Evolutionary conservation across 2,329 filamentous ascomycete genomes (phyloP).

Genomic region (Alternaria arborescens): DNA sequence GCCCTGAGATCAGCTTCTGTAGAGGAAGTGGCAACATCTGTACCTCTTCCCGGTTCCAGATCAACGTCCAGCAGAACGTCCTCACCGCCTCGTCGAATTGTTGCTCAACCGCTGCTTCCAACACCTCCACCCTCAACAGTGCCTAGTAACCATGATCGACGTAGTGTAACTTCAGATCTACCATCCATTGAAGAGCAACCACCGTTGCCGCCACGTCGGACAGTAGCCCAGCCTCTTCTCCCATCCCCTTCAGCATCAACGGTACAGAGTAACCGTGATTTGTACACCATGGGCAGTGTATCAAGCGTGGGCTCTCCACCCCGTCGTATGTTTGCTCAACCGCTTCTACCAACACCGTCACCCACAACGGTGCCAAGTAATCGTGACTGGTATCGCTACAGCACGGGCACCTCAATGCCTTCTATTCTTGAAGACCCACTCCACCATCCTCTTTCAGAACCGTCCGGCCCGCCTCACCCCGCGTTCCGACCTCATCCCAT

Average conservation of each 20-base stretch:
- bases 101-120: slow-evolving; percentile 45
- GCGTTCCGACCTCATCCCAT: slow-evolving; percentile 24
- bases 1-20: slow-evolving; percentile 27
- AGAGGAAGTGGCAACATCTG: slow-evolving; percentile 29
- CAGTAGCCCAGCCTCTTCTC: slow-evolving; percentile 41
- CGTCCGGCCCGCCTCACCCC: slow-evolving; percentile 26
- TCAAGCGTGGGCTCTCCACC: slow-evolving; percentile 16
- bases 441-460: slow-evolving; percentile 19
- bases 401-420: slow-evolving; percentile 41
- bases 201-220: slow-evolving; percentile 29
- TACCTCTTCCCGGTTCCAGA: slow-evolving; percentile 26
- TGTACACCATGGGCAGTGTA: slow-evolving; percentile 8
- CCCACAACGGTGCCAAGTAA: slow-evolving; percentile 38
- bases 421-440: slow-evolving; percentile 43
- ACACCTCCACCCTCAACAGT: slow-evolving; percentile 43
- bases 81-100: slow-evolving; percentile 31
- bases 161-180: slow-evolving; percentile 34
- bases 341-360: slow-evolving; percentile 42
- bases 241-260: slow-evolving; percentile 43
- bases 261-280: slow-evolving; percentile 33
- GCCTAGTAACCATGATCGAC: slow-evolving; percentile 31
- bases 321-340: slow-evolving; percentile 34
- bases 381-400: slow-evolving; percentile 30
- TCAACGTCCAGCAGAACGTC: slow-evolving; percentile 15
- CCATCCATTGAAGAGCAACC: slow-evolving; percentile 35